These are phyloP conservation scores for Pachysandra terminalis DNA, from an alignment of 164 flowering plant genomes.

Conservation along the genomic window DNA sequence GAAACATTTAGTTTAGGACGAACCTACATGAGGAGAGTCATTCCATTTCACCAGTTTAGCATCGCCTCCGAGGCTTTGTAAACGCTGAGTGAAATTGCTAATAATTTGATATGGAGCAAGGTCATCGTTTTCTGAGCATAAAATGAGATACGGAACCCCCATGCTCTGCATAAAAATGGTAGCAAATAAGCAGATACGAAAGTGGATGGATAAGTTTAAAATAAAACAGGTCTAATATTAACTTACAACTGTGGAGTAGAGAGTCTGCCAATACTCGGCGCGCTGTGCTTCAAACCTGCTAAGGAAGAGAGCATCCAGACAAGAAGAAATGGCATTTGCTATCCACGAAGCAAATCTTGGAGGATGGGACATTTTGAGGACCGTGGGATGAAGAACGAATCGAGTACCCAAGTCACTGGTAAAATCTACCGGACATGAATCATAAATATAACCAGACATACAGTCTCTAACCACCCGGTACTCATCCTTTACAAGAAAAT, in stretches of 20 bases:
- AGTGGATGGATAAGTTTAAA: neutral
- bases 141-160: slow-evolving; percentile 73
- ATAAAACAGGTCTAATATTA: neutral
- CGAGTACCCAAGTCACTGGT: slow-evolving; percentile 74
- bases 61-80: slow-evolving; percentile 75
- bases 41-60: slow-evolving; percentile 74
- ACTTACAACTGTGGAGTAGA: slow-evolving; percentile 82
- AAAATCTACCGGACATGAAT: slow-evolving; percentile 90
- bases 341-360: slow-evolving; percentile 70
- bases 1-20: slow-evolving; percentile 21
- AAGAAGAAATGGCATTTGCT: slow-evolving; percentile 59
- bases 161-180: slow-evolving; percentile 46
- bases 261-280: slow-evolving; percentile 97
- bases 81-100: slow-evolving; percentile 67
- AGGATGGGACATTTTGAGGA: slow-evolving; percentile 61
- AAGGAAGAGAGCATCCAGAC: slow-evolving; percentile 76
- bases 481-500: slow-evolving; percentile 52
- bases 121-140: slow-evolving; percentile 86
- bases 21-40: slow-evolving; percentile 83
- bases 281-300: slow-evolving; percentile 80
- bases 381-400: slow-evolving; percentile 72
- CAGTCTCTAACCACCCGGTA: slow-evolving; percentile 62
- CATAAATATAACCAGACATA: slow-evolving; percentile 73
- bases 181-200: slow-evolving; percentile 7
- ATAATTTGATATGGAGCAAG: slow-evolving; percentile 70